phyloP scores from a whole-genome alignment of 2,329 filamentous ascomycete species.

The Talaromyces verruculosus region DNA sequence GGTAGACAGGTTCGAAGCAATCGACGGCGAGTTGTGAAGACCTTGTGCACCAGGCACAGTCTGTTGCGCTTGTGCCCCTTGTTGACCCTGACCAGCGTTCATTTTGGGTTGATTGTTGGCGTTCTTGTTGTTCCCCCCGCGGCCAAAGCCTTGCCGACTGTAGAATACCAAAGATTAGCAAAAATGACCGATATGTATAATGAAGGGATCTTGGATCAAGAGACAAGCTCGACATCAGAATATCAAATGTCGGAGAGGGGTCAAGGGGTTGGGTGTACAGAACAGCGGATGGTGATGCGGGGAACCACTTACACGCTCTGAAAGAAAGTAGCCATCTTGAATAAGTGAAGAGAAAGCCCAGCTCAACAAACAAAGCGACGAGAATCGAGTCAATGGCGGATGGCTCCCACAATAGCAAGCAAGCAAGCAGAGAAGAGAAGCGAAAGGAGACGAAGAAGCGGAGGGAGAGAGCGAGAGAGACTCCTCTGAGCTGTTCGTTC shows the following conservation, averaged over 20 bases:
- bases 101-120: conserved; percentile 42
- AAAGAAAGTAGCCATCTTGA: conserved; percentile 50
- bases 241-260: background rate
- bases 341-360: conserved; percentile 12
- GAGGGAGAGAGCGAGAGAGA: conserved; percentile 4
- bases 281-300: conserved; percentile 19
- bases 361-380: conserved; percentile 15
- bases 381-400: background rate
- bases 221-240: conserved; percentile 14
- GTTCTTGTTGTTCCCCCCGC: conserved; percentile 50
- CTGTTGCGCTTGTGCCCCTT: conserved; percentile 32
- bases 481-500: conserved; percentile 18
- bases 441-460: conserved; percentile 9
- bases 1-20: conserved; percentile 38
- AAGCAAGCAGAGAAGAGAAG: background rate
- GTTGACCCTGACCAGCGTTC: conserved; percentile 35
- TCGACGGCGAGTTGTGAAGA: conserved; percentile 42
- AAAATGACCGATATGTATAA: no score
- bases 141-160: conserved; percentile 52
- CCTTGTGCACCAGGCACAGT: conserved; percentile 19
- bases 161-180: conserved; percentile 19
- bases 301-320: conserved; percentile 50
- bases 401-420: conserved; percentile 11
- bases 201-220: background rate
- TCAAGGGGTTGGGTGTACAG: conserved; percentile 12